These are phyloP conservation scores for Hypoxylon sp. DNA, from an alignment of 2,329 filamentous ascomycete species.

Conservation along the genomic window DNA sequence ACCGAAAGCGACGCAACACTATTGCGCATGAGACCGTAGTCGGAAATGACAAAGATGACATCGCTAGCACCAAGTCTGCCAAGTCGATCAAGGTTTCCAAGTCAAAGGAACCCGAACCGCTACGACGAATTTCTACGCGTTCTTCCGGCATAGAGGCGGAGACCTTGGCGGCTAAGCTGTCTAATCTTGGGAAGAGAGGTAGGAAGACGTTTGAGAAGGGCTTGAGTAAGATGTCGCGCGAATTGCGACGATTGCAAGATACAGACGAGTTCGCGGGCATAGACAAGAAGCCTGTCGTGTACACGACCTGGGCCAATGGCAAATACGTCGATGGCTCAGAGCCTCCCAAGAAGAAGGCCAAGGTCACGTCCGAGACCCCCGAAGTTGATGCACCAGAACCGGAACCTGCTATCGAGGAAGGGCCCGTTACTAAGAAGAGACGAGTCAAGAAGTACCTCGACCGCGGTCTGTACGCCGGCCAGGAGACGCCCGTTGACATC, in stretches of 20 bases:
- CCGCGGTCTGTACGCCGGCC: slow-evolving; percentile 89
- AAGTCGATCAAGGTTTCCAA: slow-evolving; percentile 31
- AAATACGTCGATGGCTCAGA: slow-evolving; percentile 64
- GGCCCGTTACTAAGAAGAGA: slow-evolving; percentile 56
- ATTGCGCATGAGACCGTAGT: slow-evolving; percentile 58
- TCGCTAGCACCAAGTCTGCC: slow-evolving; percentile 47
- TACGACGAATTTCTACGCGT: slow-evolving; percentile 61
- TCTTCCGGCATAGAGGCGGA: slow-evolving; percentile 58
- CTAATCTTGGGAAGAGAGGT: slow-evolving; percentile 71
- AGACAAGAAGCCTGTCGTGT: slow-evolving; percentile 67
- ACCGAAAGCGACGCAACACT: slow-evolving; percentile 59
- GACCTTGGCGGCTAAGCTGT: slow-evolving; percentile 61
- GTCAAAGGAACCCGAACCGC: slow-evolving; percentile 49
- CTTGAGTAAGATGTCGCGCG: slow-evolving; percentile 64
- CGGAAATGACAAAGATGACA: slow-evolving; percentile 45
- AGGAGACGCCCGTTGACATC: slow-evolving; percentile 67
- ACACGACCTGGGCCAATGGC: slow-evolving; percentile 74
- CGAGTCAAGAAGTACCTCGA: slow-evolving; percentile 80
- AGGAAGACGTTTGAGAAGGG: slow-evolving; percentile 66
- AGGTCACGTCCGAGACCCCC: slow-evolving; percentile 50
- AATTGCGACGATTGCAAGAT: slow-evolving; percentile 70
- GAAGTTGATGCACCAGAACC: slow-evolving; percentile 53
- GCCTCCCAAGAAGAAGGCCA: slow-evolving; percentile 54
- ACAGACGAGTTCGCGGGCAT: slow-evolving; percentile 72
- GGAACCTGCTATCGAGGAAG: slow-evolving; percentile 54